Conservation (phyloP, 2,329 filamentous ascomycete species). For the Stemphylium beticola region DNA sequence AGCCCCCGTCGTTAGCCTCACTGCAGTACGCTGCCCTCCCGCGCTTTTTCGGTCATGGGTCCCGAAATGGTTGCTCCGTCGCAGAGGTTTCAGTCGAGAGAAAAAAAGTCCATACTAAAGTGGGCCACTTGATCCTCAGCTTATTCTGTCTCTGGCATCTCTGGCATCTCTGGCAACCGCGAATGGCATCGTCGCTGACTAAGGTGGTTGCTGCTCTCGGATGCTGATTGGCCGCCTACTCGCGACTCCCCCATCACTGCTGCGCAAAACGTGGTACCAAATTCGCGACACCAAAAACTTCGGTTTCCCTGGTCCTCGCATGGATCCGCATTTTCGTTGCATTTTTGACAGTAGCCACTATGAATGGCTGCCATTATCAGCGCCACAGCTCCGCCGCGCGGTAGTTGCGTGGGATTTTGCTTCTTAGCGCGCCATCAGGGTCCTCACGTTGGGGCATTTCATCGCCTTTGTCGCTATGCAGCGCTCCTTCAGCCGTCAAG, state of each 20-base stretch:
- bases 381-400: background rate
- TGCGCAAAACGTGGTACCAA: background rate
- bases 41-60: background rate
- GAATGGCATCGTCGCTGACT: background rate
- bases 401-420: conserved; percentile 4
- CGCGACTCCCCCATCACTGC: too few relatives aligned
- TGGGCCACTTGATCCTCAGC: background rate
- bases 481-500: background rate
- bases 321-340: too few relatives aligned
- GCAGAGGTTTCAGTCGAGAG: background rate
- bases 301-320: too few relatives aligned
- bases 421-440: conserved; percentile 15
- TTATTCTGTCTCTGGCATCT: too few relatives aligned
- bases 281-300: background rate
- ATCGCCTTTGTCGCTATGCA: background rate
- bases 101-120: background rate
- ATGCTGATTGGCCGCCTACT: background rate
- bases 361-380: background rate
- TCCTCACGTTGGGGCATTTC: conserved; percentile 6
- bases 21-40: background rate
- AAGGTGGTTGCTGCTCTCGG: background rate
- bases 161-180: too few relatives aligned
- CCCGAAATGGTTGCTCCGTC: background rate
- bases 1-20: too few relatives aligned
- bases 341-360: too few relatives aligned